Evolutionary conservation across 352 stramenopile genomes (phyloP), one percentile per base, ranked within the genome.

Genomic region (Globisporangium cylindrosporum): DNA sequence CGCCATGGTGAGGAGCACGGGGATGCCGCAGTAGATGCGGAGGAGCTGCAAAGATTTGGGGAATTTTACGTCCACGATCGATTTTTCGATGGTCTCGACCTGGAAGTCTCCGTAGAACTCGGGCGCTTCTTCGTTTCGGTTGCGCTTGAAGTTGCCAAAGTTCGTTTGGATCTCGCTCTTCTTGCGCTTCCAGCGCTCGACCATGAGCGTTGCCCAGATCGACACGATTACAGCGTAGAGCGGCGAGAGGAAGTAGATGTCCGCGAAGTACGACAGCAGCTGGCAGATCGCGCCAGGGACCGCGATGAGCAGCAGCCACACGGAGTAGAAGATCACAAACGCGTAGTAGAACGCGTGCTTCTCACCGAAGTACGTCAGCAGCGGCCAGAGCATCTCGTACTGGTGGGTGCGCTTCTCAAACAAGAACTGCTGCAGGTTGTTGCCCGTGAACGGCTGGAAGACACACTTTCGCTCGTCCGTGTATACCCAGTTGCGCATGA

Each of bases 121-220:
- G 0, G 77, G 76, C 14, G 66, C 70, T 34, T 78, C 64, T 66
- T 90, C 82, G 49, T 71, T 85, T 32, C 79, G 73, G 66, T 89
- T 91, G 64, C 78, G 77, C 62, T 78, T 77, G 46, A 88, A 86
- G 59, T 89, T 89, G 60, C 90, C 92, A 74, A 95, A 98, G 20
- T 76, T 85, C 34, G 82, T 71, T 34, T 91, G 79, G 55, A 96
- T 87, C 67, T 90, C 80, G 34, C 81, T 87, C 46, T 89, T 76
- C 68, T 98, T 95, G 48, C 90, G 90, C 68, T 97, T 97, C 91
- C 91, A 97, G 18, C 82, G 84, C 74, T 97, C 90, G 7, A 97
- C 80, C 59, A 98, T 68, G 4, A 95, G 64, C 51, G 92, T 93
- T 4, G 85, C 86, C 90, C 89, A 97, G 59, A 97, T 80, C 46